A percentile compares a stretch with the other conserved stretches of the same genome.
phyloP scores from a whole-genome alignment of 2,329 filamentous ascomycete species.

The Phaeosphaeria sp. region DNA sequence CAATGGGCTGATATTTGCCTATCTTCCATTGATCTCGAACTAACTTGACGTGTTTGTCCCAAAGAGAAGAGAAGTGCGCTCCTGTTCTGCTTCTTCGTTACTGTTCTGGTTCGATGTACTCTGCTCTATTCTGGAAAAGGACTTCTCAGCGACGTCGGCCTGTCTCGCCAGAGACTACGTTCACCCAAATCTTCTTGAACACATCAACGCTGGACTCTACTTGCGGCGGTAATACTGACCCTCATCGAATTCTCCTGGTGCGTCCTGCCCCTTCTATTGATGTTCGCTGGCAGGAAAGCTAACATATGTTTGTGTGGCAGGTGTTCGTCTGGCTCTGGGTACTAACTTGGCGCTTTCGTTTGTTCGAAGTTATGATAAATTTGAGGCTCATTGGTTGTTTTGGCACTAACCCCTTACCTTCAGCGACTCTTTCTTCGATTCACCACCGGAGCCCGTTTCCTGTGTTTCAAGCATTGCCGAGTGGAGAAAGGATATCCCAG shows the following conservation, averaged over 20 bases:
- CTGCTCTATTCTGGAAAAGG: constrained; percentile 5
- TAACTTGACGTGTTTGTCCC: constrained; percentile 40
- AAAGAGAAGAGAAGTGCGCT: constrained; percentile 23
- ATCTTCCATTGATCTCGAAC: constrained; percentile 37
- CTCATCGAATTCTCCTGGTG: constrained; percentile 20
- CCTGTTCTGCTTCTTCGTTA: constrained; percentile 13
- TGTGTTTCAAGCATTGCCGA: constrained; percentile 48
- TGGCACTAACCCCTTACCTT: constrained; percentile 44
- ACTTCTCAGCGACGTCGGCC: background rate
- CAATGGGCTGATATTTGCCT: constrained; percentile 35
- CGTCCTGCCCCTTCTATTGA: constrained; percentile 9
- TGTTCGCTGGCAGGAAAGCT: constrained; percentile 11
- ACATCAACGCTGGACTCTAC: background rate
- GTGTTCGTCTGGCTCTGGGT: constrained; percentile 9
- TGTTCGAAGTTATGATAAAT: constrained; percentile 20
- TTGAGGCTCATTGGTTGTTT: constrained; percentile 30
- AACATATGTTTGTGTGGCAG: constrained; percentile 16
- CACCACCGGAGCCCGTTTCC: constrained; percentile 42
- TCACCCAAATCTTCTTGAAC: background rate
- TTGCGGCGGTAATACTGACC: background rate
- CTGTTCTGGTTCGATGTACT: constrained; percentile 7
- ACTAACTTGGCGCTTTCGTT: constrained; percentile 50
- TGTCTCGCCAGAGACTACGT: background rate
- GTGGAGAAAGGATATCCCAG: constrained; percentile 50
- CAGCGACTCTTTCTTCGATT: constrained; percentile 50